Conservation (phyloP, 305 asterid species). For the Fraxinus dipetala region DNA sequence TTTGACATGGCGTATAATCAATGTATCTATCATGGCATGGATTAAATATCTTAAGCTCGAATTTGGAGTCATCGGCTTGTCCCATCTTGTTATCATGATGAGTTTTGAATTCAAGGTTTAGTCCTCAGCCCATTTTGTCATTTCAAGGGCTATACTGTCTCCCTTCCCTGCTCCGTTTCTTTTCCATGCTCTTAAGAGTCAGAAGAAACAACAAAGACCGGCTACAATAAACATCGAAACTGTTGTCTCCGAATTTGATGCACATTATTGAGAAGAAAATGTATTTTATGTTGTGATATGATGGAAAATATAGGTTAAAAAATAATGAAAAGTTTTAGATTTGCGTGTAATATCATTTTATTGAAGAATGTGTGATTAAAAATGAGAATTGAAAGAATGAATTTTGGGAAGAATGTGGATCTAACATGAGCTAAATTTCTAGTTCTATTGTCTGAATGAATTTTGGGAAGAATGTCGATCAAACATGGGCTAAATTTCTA, state of each 20-base stretch:
- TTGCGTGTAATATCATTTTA: too few relatives aligned
- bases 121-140: constrained; percentile 34
- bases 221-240: constrained; percentile 32
- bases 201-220: constrained; percentile 40
- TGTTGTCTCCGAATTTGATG: neutral
- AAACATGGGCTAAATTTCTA: too few relatives aligned
- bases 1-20: constrained; percentile 47
- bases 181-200: constrained; percentile 46
- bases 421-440: too few relatives aligned
- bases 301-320: too few relatives aligned
- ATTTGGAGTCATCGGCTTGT: constrained; percentile 15
- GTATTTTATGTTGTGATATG: too few relatives aligned
- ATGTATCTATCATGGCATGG: constrained; percentile 34
- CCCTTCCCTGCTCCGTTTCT: constrained; percentile 51
- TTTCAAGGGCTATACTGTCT: constrained; percentile 40
- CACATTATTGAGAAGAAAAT: too few relatives aligned
- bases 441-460: too few relatives aligned
- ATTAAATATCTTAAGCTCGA: constrained; percentile 19
- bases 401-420: too few relatives aligned
- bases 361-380: too few relatives aligned
- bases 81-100: constrained; percentile 32
- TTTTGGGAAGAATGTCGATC: too few relatives aligned
- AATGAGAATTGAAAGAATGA: too few relatives aligned
- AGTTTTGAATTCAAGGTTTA: constrained; percentile 40
- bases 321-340: too few relatives aligned